Base-by-base conservation (phyloP, 495 filamentous ascomycete genomes). In the Durotheca rogersii region DNA sequence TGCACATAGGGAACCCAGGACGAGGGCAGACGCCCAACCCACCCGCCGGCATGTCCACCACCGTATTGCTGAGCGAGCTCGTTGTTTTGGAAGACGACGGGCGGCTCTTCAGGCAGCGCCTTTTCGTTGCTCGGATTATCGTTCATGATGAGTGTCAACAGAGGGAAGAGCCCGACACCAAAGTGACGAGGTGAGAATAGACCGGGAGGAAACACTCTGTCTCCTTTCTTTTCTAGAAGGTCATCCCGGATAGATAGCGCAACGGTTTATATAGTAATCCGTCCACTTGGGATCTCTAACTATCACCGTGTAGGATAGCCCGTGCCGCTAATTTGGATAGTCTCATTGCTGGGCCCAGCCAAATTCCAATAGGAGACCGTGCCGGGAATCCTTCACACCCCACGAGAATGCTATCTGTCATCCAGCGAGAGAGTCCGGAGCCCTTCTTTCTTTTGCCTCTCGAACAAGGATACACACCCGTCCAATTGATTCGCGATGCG, bases 1-100 rank as follows among this genome's bases (percentile, higher is more conserved):
- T 72, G 66, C 14, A 67, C 42, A 37, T 68, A 72, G 1, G 69
- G 69, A 27, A 67, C 48, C 65, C 65, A 68, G 3, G 62, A 66
- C 1, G 60, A 33, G 3, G 65, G 65, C 9, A 66, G 49, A 36
- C 29, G 44, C 11, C 42, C 53, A 12, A 65, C 62, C 62, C 65
- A 68, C 23, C 57, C 56, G 17, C 54, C 62, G 17, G 53, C 56
- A 44, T 66, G 60, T 10, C 51, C 59, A 14, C 65, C 65, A 20
- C 61, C 61, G n/a, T 64, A 64, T 30, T 66, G 65, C 31, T 59
- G 51, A 10, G 56, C 47, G 14, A 66, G 60, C 7, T 40, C 41
- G 30, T 47, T 42, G 38, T 58, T 47, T 27, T 64, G 50, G n/a
- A 55, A 54, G n/a, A 40, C 36, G 3, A 15, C 40, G 23, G 23